Evolutionary conservation across 2,329 filamentous ascomycete species (phyloP), one percentile per base, ranked within the genome.

Genomic region (Coniochaeta sp.): DNA sequence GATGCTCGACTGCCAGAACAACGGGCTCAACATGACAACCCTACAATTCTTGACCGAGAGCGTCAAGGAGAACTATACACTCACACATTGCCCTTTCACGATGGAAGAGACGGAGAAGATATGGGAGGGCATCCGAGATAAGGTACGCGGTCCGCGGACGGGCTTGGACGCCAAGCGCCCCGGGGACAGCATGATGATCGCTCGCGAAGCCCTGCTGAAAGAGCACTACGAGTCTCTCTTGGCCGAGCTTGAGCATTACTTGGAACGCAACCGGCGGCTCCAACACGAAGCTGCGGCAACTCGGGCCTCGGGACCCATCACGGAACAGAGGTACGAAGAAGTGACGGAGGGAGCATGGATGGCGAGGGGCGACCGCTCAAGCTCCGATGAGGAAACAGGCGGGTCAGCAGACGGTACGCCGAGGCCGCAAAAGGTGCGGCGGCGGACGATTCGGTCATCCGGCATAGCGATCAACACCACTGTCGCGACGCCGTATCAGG

Each of bases 1-100:
- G 26, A 77, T 77, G 51, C 63, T 82, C 14, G 79, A 82, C 59
- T 78, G 76, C 57, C 73, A 76, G 35, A 72, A 74, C 56, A 82
- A 81, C 54, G 73, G 73, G 50, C 76, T 81, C 57, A 79, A 77
- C 55, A 65, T 78, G 31, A 76, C 76, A 20, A 75, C 74, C 55
- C 67, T 77, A 50, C 67, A 70, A 28, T 75, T 75, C 59, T 61
- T 79, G 24, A 68, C 74, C 18, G 70, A 69, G 55, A 71, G 71
- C 49, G 61, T 78, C 26, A 66, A 68, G 51, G 60, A 65, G 28
- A 77, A 75, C 58, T 61, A 56, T 6, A 69, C 67, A 10, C 69
- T 78, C n/a, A 61, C 71, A 32, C 67, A 71, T 35, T 76, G 75
- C 48, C 71, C 73, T 0, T 58, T 68, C 10, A 49, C 59, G 4